phyloP scores from a whole-genome alignment of 768 basidiomycete genomes.

The Agaricus subrufescens region DNA sequence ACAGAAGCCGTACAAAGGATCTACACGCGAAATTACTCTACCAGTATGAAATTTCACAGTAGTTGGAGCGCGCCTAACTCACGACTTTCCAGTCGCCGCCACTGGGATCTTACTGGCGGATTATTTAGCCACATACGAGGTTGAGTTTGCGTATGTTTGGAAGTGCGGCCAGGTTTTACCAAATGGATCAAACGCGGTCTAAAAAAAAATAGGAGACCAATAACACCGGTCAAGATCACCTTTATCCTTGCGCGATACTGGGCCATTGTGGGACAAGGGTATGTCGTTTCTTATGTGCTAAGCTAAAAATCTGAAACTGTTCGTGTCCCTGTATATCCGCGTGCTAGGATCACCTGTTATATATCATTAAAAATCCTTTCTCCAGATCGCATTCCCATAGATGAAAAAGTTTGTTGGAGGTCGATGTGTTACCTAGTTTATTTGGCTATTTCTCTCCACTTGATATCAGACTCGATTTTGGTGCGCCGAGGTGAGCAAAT shows the following conservation, averaged over 20 bases:
- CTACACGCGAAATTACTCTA: background rate
- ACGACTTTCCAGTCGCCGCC: background rate
- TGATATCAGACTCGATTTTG: conserved; percentile 12
- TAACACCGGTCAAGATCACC: background rate
- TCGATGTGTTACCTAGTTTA: conserved; percentile 16
- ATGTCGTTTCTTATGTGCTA: background rate
- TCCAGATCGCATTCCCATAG: conserved; percentile 9
- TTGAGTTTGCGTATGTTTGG: conserved; percentile 2
- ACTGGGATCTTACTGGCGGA: background rate
- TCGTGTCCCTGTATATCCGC: too few species aligned
- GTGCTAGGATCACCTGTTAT: background rate
- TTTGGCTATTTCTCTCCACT: conserved; percentile 13
- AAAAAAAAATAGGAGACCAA: background rate
- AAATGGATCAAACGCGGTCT: background rate
- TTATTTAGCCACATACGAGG: background rate
- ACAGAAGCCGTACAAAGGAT: background rate
- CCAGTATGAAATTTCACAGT: too few species aligned
- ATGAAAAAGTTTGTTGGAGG: background rate
- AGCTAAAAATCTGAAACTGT: too few species aligned
- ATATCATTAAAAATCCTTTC: background rate
- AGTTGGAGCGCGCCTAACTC: too few species aligned
- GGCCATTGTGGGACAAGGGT: conserved; percentile 15
- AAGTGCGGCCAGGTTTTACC: background rate
- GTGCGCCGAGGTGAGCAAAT: conserved; percentile 15
- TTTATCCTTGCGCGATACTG: conserved; percentile 15